A percentile compares a stretch with the other conserved stretches of the same genome.
Evolutionary conservation across 306 rosid species (phyloP).

Genomic region (Cicer yamashitae): DNA sequence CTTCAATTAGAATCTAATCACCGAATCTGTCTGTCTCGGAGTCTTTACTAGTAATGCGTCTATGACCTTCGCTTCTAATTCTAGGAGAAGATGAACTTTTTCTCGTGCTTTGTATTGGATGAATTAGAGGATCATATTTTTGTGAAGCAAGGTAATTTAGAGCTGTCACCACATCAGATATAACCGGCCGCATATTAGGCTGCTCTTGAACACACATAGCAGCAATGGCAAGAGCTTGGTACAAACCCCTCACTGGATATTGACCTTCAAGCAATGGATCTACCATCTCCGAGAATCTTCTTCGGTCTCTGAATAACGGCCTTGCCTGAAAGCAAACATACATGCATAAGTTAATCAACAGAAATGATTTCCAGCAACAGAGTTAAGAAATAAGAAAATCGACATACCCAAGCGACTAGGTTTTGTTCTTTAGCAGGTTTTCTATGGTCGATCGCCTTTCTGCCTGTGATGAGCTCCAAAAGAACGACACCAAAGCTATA

Average conservation of each 20-base stretch:
- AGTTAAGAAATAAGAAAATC: constrained; percentile 6
- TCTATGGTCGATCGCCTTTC: constrained; percentile 76
- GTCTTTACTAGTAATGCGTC: constrained; percentile 25
- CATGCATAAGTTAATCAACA: neutral
- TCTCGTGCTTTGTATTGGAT: constrained; percentile 38
- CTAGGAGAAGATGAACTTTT: constrained; percentile 49
- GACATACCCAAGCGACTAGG: constrained; percentile 91
- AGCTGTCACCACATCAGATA: constrained; percentile 85
- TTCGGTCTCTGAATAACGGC: constrained; percentile 79
- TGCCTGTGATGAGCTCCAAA: constrained; percentile 90
- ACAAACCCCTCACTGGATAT: constrained; percentile 87
- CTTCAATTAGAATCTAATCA: constrained; percentile 32
- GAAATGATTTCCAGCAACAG: constrained; percentile 18
- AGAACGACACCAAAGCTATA: constrained; percentile 99
- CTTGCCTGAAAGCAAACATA: constrained; percentile 66
- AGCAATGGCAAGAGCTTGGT: constrained; percentile 92
- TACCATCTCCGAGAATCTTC: constrained; percentile 74
- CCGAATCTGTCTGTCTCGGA: constrained; percentile 43
- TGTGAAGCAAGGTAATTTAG: constrained; percentile 81
- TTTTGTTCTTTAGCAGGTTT: constrained; percentile 70
- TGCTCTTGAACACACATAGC: constrained; percentile 99
- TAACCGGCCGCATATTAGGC: constrained; percentile 81
- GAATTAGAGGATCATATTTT: constrained; percentile 59
- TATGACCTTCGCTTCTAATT: constrained; percentile 26
- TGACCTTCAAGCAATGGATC: constrained; percentile 81